Percentiles rank a stretch among this genome's conserved stretches.
Conservation (phyloP, 169 alveolate genomes). For the Cryptosporidium xiaoi region DNA sequence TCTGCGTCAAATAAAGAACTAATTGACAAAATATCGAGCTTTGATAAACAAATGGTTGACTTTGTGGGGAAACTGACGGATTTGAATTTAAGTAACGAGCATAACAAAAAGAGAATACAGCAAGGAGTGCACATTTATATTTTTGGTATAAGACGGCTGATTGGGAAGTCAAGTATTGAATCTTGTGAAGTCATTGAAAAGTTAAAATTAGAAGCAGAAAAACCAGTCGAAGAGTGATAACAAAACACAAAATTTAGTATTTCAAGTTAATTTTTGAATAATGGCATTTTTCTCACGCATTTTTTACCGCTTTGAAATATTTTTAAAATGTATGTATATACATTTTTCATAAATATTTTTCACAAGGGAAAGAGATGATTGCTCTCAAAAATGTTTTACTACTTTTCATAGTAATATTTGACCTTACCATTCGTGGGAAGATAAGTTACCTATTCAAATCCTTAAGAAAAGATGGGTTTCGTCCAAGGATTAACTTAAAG, state of each 20-base stretch:
- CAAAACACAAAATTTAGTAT: not conserved
- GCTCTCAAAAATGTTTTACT: not conserved
- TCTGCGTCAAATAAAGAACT: no score
- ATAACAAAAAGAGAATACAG: not conserved
- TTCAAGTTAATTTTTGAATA: not conserved
- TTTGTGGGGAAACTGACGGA: not conserved
- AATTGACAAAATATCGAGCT: no score
- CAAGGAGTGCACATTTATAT: conserved; percentile 8
- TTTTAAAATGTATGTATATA: conserved; percentile 1
- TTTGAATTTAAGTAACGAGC: not conserved
- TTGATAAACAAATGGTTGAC: no score
- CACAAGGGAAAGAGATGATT: conserved; percentile 4
- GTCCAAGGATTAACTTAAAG: conserved; percentile 16
- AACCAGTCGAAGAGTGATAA: not conserved
- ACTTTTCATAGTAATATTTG: conserved; percentile 4
- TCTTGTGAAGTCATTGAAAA: not conserved
- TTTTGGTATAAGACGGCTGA: conserved; percentile 15
- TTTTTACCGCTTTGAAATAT: conserved; percentile 13
- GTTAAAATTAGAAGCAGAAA: not conserved
- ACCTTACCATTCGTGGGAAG: conserved; percentile 22
- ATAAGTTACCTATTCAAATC: conserved; percentile 17
- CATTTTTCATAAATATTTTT: not conserved
- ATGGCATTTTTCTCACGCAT: not conserved
- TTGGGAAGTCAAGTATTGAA: conserved; percentile 17
- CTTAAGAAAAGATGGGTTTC: conserved; percentile 29